A percentile compares a stretch with the other conserved stretches of the same genome.
These are phyloP conservation scores for Primulina huaijiensis DNA, from an alignment of 257 asterid species.

Conservation along the genomic window DNA sequence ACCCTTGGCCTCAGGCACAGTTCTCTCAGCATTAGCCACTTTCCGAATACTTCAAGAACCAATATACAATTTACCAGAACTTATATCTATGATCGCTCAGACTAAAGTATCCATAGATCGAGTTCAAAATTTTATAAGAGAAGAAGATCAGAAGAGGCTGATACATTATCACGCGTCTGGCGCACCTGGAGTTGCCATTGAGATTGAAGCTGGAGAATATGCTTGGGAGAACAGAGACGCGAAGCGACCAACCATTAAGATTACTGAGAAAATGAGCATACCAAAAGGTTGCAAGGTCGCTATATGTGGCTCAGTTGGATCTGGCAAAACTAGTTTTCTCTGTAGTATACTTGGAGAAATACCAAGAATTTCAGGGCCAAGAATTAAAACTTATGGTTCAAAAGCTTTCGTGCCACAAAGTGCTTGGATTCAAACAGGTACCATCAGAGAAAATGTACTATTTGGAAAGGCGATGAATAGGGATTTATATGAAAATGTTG, in stretches of 20 bases:
- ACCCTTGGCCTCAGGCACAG: conserved; percentile 69
- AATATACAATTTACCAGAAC: conserved; percentile 82
- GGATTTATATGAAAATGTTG: conserved; percentile 51
- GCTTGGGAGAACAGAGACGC: conserved; percentile 52
- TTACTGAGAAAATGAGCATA: conserved; percentile 40
- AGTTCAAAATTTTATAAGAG: conserved; percentile 46
- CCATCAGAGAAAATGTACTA: conserved; percentile 63
- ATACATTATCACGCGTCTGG: conserved; percentile 24
- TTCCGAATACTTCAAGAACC: conserved; percentile 87
- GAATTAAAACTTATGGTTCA: conserved; percentile 52
- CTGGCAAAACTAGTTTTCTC: conserved; percentile 78
- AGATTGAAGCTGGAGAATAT: conserved; percentile 64
- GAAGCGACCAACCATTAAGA: conserved; percentile 48
- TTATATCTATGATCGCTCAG: conserved; percentile 71
- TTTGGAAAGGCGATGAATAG: conserved; percentile 71
- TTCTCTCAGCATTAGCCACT: conserved; percentile 84
- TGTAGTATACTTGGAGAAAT: conserved; percentile 71
- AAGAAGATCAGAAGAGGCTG: conserved; percentile 51
- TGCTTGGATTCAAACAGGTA: conserved; percentile 93
- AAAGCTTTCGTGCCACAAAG: conserved; percentile 84
- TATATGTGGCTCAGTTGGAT: conserved; percentile 78
- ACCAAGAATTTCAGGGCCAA: conserved; percentile 59
- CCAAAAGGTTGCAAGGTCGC: conserved; percentile 70
- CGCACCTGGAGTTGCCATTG: conserved; percentile 46
- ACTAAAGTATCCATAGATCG: conserved; percentile 75